Conservation (phyloP, 2,329 filamentous ascomycete genomes). For the Neofusicoccum laricinum region DNA sequence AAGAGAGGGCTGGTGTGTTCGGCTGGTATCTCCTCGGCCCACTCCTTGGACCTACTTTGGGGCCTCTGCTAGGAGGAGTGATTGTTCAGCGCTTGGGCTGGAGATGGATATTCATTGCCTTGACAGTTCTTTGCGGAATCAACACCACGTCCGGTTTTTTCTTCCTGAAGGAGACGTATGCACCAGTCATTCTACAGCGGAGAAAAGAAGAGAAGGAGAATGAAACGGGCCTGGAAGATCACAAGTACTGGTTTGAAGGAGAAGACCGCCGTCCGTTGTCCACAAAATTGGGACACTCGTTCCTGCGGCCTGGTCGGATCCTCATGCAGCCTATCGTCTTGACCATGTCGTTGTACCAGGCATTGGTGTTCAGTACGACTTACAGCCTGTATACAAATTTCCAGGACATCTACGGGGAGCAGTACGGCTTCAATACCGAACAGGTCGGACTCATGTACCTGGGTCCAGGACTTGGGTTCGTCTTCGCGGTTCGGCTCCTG, state of each 20-base stretch:
- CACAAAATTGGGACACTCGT: constrained; percentile 36
- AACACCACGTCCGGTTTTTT: constrained; percentile 44
- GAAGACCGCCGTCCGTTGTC: constrained; percentile 39
- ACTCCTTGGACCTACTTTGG: constrained; percentile 42
- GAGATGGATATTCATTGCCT: constrained; percentile 50
- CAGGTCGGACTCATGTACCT: constrained; percentile 47
- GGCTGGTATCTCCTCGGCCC: constrained; percentile 46
- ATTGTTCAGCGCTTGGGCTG: constrained; percentile 45
- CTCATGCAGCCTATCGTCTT: constrained; percentile 46
- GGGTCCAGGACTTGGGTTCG: constrained; percentile 43
- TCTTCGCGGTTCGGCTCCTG: constrained; percentile 45
- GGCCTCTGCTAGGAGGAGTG: constrained; percentile 44
- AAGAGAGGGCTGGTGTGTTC: constrained; percentile 45
- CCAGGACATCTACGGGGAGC: constrained; percentile 43
- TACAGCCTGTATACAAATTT: constrained; percentile 50
- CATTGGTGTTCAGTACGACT: constrained; percentile 47
- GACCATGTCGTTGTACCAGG: constrained; percentile 46
- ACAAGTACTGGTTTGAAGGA: constrained; percentile 42
- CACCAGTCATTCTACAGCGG: constrained; percentile 37
- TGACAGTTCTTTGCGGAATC: constrained; percentile 41
- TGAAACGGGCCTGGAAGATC: constrained; percentile 33
- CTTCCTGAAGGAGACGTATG: constrained; percentile 45
- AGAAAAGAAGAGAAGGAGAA: constrained; percentile 28
- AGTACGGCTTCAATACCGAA: constrained; percentile 46
- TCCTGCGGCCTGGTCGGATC: constrained; percentile 42